Evolutionary conservation across 495 filamentous ascomycete species (phyloP), one percentile per base, ranked within the genome.

Genomic region (Peziza echinospora): DNA sequence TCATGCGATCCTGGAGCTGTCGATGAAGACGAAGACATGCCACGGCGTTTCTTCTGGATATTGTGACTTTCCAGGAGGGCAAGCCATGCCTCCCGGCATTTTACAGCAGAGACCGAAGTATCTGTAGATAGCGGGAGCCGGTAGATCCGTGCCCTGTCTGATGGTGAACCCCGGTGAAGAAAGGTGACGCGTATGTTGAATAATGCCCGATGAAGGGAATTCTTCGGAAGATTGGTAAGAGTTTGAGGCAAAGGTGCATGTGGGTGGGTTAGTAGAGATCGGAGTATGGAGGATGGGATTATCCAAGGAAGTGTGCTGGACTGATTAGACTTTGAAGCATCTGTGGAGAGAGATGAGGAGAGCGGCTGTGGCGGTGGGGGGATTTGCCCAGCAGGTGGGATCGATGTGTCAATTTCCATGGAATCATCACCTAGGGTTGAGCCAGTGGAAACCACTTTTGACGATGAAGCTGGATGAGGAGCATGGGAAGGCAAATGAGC

Each of bases 141-240:
- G 59, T 85, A 86, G 49, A 86, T 71, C 10, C 81, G 70, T 8
- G 79, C 76, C 55, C 70, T 73, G n/a, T 69, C 62, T 2, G 59
- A 60, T 6, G 77, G 76, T 4, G 71, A 66, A 26, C 82, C 79
- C 25, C 77, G 71, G 26, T 59, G 59, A 16, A 73, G 47, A 41
- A 80, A 67, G 4, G 65, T 71, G 13, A 86, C 55, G 51, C 67
- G 67, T 45, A 82, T 64, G 3, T 76, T 73, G 41, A 68, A 64
- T 22, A 83, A 60, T 1, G 63, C 51, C 17, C 43, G 34, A 21
- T 41, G 21, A 54, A 49, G 64, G 47, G 24, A 54, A 40, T 34
- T 53, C 41, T 30, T 50, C 5, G 16, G 39, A 24, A 44, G 42
- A 0, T 49, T 24, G 8, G 53, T 22, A 49, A 48, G 45, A 24